Conservation (phyloP, 495 filamentous ascomycete species). For the Cladorrhinum samala region DNA sequence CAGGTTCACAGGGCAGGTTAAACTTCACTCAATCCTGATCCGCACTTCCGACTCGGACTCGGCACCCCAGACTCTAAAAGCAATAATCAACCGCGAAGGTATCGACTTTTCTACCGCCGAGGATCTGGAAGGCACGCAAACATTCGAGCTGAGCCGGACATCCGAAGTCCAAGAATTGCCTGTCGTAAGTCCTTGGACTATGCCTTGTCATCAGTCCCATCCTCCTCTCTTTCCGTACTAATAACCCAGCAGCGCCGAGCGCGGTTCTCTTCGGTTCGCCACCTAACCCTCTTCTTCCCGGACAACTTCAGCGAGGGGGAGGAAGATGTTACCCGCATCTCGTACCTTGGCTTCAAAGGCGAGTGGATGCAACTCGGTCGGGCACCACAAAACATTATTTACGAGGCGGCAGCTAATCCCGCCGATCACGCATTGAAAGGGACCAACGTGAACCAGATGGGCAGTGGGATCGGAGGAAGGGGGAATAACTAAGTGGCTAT, state of each 20-base stretch:
- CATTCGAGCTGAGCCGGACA: conserved; percentile 70
- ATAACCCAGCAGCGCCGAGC: conserved; percentile 50
- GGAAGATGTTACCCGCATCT: conserved; percentile 70
- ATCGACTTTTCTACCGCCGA: conserved; percentile 74
- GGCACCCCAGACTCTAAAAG: conserved; percentile 75
- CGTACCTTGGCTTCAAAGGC: conserved; percentile 87
- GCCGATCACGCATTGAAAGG: conserved; percentile 63
- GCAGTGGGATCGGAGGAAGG: conserved; percentile 38
- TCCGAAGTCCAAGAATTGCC: conserved; percentile 78
- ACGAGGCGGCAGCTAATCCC: conserved; percentile 91
- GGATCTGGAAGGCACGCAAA: conserved; percentile 67
- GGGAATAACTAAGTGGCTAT: neutral
- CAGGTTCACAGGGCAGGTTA: conserved; percentile 93
- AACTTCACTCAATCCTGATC: conserved; percentile 80
- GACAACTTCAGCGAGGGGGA: conserved; percentile 62
- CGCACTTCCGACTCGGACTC: conserved; percentile 62
- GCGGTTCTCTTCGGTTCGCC: conserved; percentile 75
- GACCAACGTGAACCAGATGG: conserved; percentile 41
- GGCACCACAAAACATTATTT: conserved; percentile 78
- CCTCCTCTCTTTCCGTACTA: neutral
- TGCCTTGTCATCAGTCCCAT: no score
- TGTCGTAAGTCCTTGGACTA: conserved; percentile 46
- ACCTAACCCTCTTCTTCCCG: conserved; percentile 75
- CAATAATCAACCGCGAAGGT: conserved; percentile 79
- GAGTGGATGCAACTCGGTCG: conserved; percentile 80